Conservation (phyloP, 1,284 basidiomycete species). For the Cutaneotrichosporon sp. region DNA sequence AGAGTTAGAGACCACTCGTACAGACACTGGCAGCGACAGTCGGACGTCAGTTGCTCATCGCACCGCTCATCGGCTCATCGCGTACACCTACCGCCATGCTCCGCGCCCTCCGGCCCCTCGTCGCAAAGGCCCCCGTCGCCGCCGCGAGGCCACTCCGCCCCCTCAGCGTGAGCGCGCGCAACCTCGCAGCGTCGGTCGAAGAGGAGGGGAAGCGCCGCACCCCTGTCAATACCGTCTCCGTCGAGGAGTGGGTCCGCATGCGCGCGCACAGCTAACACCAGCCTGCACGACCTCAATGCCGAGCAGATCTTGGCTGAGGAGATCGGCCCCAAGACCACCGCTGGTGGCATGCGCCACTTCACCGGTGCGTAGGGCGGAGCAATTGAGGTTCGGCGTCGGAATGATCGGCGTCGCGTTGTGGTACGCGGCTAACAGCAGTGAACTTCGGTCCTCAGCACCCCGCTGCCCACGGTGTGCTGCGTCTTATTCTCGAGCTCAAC, state of each 20-base stretch:
- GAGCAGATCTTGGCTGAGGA: conserved; percentile 72
- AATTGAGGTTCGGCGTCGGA: conserved; percentile 1
- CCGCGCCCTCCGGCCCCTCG: conserved; percentile 37
- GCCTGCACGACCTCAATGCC: conserved; percentile 67
- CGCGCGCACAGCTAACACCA: conserved; percentile 13
- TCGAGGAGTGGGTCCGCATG: conserved; percentile 44
- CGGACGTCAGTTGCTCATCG: conserved; percentile 1
- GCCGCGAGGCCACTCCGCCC: conserved; percentile 25
- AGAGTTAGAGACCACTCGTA: too few species aligned
- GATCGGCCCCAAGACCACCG: conserved; percentile 66
- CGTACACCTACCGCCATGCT: conserved; percentile 28
- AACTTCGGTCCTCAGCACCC: conserved; percentile 98
- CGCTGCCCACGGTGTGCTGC: conserved; percentile 95
- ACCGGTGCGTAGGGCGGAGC: conserved; percentile 62
- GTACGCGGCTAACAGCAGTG: conserved; percentile 52
- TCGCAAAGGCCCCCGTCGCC: conserved; percentile 29
- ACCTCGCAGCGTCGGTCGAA: conserved; percentile 4
- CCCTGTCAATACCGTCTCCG: conserved; percentile 40
- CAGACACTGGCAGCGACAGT: too few species aligned
- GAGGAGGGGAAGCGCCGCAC: conserved; percentile 53
- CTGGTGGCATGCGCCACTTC: conserved; percentile 68
- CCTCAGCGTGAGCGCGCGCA: conserved; percentile 22
- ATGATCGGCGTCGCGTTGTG: background rate
- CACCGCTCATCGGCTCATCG: conserved; percentile 17
- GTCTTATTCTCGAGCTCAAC: conserved; percentile 95